Percentiles rank a stretch among this genome's conserved stretches.
These are phyloP conservation scores for Saccharomyces hybrid DNA, from an alignment of 1,139 yeast genomes.

Conservation along the genomic window DNA sequence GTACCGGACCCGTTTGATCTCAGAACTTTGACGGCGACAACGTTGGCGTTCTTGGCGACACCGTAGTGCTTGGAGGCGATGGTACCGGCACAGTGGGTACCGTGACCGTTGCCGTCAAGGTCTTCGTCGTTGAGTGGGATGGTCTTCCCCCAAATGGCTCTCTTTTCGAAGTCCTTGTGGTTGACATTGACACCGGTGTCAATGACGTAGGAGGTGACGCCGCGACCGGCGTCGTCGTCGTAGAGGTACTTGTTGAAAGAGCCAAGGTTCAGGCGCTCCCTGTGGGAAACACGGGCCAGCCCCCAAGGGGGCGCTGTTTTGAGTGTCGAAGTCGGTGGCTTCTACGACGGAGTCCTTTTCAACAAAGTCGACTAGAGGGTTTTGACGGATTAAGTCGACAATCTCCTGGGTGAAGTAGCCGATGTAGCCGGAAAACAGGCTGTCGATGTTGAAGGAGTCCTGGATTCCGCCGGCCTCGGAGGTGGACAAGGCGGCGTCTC, in stretches of 20 bases:
- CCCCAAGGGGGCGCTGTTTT: slow-evolving; percentile 95
- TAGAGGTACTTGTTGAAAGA: slow-evolving; percentile 79
- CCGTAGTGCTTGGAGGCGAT: slow-evolving; percentile 70
- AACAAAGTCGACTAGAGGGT: slow-evolving; percentile 64
- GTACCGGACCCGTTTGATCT: slow-evolving; percentile 72
- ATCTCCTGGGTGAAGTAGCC: slow-evolving; percentile 71
- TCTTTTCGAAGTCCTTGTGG: slow-evolving; percentile 80
- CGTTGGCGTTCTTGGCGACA: slow-evolving; percentile 66
- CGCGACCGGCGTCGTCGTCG: slow-evolving; percentile 79
- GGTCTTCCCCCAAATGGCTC: slow-evolving; percentile 92
- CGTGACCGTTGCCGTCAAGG: slow-evolving; percentile 87
- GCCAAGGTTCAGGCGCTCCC: slow-evolving; percentile 65
- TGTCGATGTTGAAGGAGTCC: slow-evolving; percentile 56
- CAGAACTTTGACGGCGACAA: slow-evolving; percentile 73
- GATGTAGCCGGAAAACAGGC: slow-evolving; percentile 51
- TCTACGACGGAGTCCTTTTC: slow-evolving; percentile 73
- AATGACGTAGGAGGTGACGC: slow-evolving; percentile 77
- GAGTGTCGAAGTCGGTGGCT: slow-evolving; percentile 55
- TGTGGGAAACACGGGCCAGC: slow-evolving; percentile 85
- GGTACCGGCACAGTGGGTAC: slow-evolving; percentile 82
- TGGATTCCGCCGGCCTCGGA: slow-evolving; percentile 49
- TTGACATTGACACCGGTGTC: slow-evolving; percentile 85
- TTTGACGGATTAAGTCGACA: slow-evolving; percentile 58
- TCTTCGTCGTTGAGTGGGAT: slow-evolving; percentile 79
- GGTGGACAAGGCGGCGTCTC: slow-evolving; percentile 17